Conservation (phyloP, 148 eudicot species). For the Fagopyrum tataricum region DNA sequence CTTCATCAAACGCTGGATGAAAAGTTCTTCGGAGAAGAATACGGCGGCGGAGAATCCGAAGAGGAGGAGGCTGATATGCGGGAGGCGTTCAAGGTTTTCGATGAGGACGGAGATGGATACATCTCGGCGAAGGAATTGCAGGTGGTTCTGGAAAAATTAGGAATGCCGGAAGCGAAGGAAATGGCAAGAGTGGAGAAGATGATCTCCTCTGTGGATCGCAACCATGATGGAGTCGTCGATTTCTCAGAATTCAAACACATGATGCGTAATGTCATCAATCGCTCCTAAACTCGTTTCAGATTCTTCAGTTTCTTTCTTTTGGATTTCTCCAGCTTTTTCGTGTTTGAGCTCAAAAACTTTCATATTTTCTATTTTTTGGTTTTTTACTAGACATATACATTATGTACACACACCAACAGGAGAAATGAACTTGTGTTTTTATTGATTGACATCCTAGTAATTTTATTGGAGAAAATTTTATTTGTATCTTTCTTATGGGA, state of each 20-base stretch:
- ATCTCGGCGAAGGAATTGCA: slow-evolving; percentile 78
- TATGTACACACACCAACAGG: no score
- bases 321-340: not conserved
- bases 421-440: no score
- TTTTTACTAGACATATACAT: no score
- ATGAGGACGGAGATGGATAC: slow-evolving; percentile 74
- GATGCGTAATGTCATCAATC: slow-evolving; percentile 59
- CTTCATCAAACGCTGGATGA: slow-evolving; percentile 52
- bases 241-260: slow-evolving; percentile 76
- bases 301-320: not conserved
- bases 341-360: no score
- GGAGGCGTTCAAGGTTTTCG: slow-evolving; percentile 42
- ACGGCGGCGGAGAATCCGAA: slow-evolving; percentile 13
- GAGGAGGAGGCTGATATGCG: slow-evolving; percentile 8
- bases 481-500: no score
- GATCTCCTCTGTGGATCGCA: slow-evolving; percentile 63
- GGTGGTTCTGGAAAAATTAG: slow-evolving; percentile 50
- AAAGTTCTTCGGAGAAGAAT: slow-evolving; percentile 23
- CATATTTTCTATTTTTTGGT: no score
- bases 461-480: no score
- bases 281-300: slow-evolving; percentile 6
- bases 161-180: slow-evolving; percentile 53
- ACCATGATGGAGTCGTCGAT: slow-evolving; percentile 77
- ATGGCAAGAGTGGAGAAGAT: slow-evolving; percentile 51
- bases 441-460: no score